A percentile compares a stretch with the other conserved stretches of the same genome.
Conservation (phyloP, 73 alveolate species). For the Paramecium caudatum region DNA sequence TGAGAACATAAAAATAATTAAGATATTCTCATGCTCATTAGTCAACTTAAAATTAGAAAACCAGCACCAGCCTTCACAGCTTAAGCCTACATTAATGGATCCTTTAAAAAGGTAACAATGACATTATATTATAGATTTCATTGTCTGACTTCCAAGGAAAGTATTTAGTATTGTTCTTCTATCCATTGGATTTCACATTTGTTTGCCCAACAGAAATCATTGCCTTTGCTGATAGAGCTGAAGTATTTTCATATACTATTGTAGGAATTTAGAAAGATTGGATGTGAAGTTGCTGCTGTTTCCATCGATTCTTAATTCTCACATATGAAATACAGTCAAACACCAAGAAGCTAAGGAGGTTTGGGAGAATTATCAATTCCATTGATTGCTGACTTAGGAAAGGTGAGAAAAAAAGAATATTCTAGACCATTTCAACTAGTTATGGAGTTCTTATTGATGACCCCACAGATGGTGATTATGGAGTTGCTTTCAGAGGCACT, state of each 20-base stretch:
- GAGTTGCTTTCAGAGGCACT: slow-evolving; percentile 97
- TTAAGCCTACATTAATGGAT: slow-evolving; percentile 77
- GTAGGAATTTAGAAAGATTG: slow-evolving; percentile 88
- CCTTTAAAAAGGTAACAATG: slow-evolving; percentile 77
- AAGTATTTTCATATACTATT: slow-evolving; percentile 54
- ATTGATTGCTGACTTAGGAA: slow-evolving; percentile 90
- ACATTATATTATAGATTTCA: too few species aligned
- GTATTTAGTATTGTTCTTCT: slow-evolving; percentile 86
- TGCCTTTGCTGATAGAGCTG: slow-evolving; percentile 83
- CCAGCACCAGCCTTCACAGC: slow-evolving; percentile 82
- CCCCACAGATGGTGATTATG: slow-evolving; percentile 82
- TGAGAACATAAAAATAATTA: too few species aligned
- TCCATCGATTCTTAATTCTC: slow-evolving; percentile 90
- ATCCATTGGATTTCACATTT: slow-evolving; percentile 96
- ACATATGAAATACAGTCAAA: slow-evolving; percentile 92
- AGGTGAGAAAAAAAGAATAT: slow-evolving; percentile 60
- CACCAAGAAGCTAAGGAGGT: slow-evolving; percentile 95
- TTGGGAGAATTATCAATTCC: slow-evolving; percentile 95
- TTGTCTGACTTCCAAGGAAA: slow-evolving; percentile 51
- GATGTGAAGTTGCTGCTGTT: slow-evolving; percentile 88
- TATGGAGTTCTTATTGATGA: slow-evolving; percentile 92
- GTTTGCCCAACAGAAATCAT: slow-evolving; percentile 97
- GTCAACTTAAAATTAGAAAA: slow-evolving; percentile 67
- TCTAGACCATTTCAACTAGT: slow-evolving; percentile 78
- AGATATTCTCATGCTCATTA: too few species aligned